Base-by-base conservation (phyloP, 139 green algal species). In the Desmodesmus armatus region DNA sequence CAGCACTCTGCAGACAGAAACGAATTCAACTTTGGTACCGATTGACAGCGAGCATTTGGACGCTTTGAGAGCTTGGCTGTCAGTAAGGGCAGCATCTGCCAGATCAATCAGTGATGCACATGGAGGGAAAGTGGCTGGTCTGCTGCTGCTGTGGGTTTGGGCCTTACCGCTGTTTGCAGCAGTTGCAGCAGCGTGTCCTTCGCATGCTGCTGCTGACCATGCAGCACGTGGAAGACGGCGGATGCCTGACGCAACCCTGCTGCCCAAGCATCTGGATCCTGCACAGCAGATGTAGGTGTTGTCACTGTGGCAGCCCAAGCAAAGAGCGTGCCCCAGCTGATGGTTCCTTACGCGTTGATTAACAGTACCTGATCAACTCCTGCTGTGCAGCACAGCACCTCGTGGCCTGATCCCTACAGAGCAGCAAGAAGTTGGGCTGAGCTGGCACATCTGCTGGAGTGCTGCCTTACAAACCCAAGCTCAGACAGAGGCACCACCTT, bases 171-270 rank as follows among this genome's bases (percentile, higher is more conserved):
- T 35, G 6, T 41, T 11, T 40, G 31, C 25, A 82, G 37, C 37
- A 82, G 55, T 37, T 82, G 53, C 53, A 72, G 25, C 21, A 82
- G 23, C 0, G 62, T 69, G 0, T 55, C 25, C 47, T 31, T 44
- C n/a, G 78, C 78, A 49, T 84, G 78, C 19, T 44, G 6, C 9
- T 84, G 62, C 51, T 84, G 78, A 43, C 78, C 62, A 49, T 84
- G 63, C 41, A 84, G 78, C 3, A 77, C 62, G 63, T 84, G 78
- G 11, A 78, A 67, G 15, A 84, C 63, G 21, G 63, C 63, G 31
- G 41, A 51, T 11, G 78, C 78, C 11, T 75, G 39, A 37, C 37
- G 37, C 39, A 82, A 37, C 2, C 35, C 76, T 49, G 53, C 55
- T 19, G 1, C 15, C 76, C 76, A 82, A n/a, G 53, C 37, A 37